Conservation (phyloP, 2,329 filamentous ascomycete genomes). For the Sphaerostilbella broomeana region DNA sequence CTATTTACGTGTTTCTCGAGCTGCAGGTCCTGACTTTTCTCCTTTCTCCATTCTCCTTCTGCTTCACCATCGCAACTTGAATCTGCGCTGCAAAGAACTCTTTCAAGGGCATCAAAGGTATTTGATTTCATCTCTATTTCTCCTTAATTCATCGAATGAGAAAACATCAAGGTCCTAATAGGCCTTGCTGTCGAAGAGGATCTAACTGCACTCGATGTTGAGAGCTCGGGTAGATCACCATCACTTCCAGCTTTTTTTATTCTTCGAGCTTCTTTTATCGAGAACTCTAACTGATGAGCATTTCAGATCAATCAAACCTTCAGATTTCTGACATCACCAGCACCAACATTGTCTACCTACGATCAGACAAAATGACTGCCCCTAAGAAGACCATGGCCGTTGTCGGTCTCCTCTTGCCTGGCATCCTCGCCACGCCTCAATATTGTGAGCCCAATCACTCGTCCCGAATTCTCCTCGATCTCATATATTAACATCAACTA, state of each 20-base stretch:
- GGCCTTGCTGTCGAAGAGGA: too few species aligned
- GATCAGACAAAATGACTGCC: constrained; percentile 20
- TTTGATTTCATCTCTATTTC: accelerated
- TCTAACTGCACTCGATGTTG: too few species aligned
- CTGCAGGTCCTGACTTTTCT: constrained; percentile 1
- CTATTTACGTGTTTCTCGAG: constrained; percentile 4
- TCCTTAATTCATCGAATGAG: neutral
- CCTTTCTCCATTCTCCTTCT: constrained; percentile 1
- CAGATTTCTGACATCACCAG: neutral
- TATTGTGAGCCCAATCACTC: constrained; percentile 5
- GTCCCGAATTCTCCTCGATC: neutral
- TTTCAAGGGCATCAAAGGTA: constrained; percentile 4
- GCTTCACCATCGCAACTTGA: constrained; percentile 3
- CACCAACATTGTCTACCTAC: neutral
- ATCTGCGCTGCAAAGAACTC: neutral
- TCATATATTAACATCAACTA: constrained; percentile 12
- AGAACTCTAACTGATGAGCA: neutral
- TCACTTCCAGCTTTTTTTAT: neutral
- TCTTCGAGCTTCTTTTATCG: neutral
- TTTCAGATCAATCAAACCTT: neutral
- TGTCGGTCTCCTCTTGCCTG: constrained; percentile 17
- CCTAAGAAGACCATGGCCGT: constrained; percentile 24
- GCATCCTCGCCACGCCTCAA: constrained; percentile 5
- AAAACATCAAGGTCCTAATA: neutral
- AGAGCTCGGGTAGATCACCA: too few species aligned